phyloP scores from a whole-genome alignment of 2,329 filamentous ascomycete species.

The Fusarium tuaranense region DNA sequence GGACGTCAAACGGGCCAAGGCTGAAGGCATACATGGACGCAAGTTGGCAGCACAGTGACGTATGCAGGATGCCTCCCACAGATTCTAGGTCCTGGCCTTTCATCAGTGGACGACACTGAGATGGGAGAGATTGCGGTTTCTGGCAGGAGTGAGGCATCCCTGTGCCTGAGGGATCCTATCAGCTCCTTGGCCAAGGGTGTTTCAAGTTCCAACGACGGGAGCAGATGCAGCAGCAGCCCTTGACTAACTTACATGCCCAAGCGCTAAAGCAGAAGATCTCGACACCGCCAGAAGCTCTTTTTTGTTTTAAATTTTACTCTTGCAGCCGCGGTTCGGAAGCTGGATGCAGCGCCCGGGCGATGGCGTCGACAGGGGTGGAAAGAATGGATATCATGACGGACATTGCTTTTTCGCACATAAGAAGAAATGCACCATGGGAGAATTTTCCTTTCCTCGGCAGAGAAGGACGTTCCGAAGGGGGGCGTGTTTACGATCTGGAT shows the following conservation, averaged over 20 bases:
- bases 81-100: slow-evolving; percentile 16
- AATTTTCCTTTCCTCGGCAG: slow-evolving; percentile 22
- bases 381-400: slow-evolving; percentile 15
- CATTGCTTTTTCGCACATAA: slow-evolving; percentile 40
- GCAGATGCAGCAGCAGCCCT: slow-evolving; percentile 40
- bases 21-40: slow-evolving; percentile 32
- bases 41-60: slow-evolving; percentile 39
- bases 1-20: slow-evolving; percentile 38
- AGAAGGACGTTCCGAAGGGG: slow-evolving; percentile 15
- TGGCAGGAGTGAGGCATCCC: slow-evolving; percentile 9
- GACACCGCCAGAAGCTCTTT: slow-evolving; percentile 24
- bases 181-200: slow-evolving; percentile 25
- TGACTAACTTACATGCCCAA: slow-evolving; percentile 32
- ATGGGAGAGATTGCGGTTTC: slow-evolving; percentile 2
- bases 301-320: background rate
- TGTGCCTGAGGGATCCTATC: slow-evolving; percentile 23
- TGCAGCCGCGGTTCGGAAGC: slow-evolving; percentile 32
- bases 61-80: slow-evolving; percentile 35
- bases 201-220: slow-evolving; percentile 35
- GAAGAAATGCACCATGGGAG: slow-evolving; percentile 6
- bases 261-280: slow-evolving; percentile 26
- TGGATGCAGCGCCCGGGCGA: slow-evolving; percentile 30
- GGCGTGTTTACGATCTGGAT: slow-evolving; percentile 25
- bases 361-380: slow-evolving; percentile 33
- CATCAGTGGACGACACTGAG: slow-evolving; percentile 10